Percentiles rank a stretch among this genome's conserved stretches.
phyloP scores from a whole-genome alignment of 306 rosid genomes.

The Malus orientalis region DNA sequence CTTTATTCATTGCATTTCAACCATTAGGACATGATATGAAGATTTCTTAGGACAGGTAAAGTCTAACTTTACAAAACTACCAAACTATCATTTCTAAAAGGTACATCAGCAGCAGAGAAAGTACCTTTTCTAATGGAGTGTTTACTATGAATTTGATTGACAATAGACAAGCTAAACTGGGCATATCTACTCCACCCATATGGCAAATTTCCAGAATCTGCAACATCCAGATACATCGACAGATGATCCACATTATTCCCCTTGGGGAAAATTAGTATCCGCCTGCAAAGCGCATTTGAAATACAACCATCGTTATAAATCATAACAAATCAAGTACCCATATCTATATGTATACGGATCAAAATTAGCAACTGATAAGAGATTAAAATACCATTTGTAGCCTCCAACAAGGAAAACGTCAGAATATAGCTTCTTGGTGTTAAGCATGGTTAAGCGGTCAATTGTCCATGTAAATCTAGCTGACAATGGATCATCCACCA shows the following conservation, averaged over 20 bases:
- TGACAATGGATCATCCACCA: slow-evolving; percentile 57
- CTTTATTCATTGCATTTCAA: not conserved
- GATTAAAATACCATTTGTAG: slow-evolving; percentile 45
- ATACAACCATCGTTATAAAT: not conserved
- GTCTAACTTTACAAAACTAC: not conserved
- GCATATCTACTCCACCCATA: slow-evolving; percentile 46
- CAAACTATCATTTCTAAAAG: not conserved
- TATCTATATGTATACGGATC: not conserved
- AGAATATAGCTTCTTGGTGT: slow-evolving; percentile 50
- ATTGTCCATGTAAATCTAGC: slow-evolving; percentile 67
- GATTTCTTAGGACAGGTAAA: not conserved
- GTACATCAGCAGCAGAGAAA: not conserved
- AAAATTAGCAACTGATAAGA: not conserved
- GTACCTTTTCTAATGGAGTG: slow-evolving; percentile 74
- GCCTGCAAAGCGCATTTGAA: slow-evolving; percentile 36
- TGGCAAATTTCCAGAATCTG: slow-evolving; percentile 46
- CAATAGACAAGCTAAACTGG: slow-evolving; percentile 56
- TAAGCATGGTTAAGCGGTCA: slow-evolving; percentile 49
- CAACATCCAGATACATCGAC: slow-evolving; percentile 61
- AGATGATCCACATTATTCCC: slow-evolving; percentile 80
- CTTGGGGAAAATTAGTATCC: slow-evolving; percentile 62
- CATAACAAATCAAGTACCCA: slow-evolving; percentile 7
- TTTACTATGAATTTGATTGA: slow-evolving; percentile 58
- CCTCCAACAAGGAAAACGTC: slow-evolving; percentile 47
- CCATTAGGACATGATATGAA: not conserved